Conservation (phyloP, 495 filamentous ascomycete species). For the Penicillium paradoxum region DNA sequence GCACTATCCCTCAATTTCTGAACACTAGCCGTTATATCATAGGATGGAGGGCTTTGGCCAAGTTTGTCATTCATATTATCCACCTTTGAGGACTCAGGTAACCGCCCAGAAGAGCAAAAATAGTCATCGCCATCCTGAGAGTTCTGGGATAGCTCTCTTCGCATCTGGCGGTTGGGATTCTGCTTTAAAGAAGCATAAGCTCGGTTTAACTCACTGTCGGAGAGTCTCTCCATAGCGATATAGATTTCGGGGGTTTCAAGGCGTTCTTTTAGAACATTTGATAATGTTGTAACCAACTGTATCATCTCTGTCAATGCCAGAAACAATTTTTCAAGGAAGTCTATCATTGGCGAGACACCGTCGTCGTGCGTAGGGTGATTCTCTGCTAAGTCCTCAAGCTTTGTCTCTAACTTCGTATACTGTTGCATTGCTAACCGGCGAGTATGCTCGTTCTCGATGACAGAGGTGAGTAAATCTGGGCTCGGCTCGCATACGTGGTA, state of each 20-base stretch:
- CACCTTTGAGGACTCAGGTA: not conserved
- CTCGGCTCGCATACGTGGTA: not conserved
- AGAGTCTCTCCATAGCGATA: constrained; percentile 5
- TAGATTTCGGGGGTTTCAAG: constrained; percentile 6
- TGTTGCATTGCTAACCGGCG: not conserved
- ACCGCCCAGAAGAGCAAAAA: not conserved
- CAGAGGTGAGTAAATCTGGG: not conserved
- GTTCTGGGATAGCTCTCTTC: not conserved
- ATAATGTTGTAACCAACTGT: not conserved
- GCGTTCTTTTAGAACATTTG: constrained; percentile 2
- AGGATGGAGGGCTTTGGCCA: not conserved
- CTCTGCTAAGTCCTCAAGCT: not conserved
- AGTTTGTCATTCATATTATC: constrained; percentile 1
- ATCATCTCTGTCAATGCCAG: not conserved
- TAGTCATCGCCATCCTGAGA: not conserved
- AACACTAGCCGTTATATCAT: not conserved
- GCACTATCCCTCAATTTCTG: not conserved
- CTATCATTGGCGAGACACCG: not conserved
- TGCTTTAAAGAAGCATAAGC: constrained; percentile 12
- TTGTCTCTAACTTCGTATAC: not conserved
- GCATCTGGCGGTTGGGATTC: constrained; percentile 2
- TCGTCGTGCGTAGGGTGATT: not conserved
- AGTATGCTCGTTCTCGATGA: not conserved
- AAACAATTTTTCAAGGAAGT: not conserved
- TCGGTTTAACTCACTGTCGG: constrained; percentile 8